Base-by-base conservation (phyloP, 768 basidiomycete genomes). In the Nevesoporus exiguus region DNA sequence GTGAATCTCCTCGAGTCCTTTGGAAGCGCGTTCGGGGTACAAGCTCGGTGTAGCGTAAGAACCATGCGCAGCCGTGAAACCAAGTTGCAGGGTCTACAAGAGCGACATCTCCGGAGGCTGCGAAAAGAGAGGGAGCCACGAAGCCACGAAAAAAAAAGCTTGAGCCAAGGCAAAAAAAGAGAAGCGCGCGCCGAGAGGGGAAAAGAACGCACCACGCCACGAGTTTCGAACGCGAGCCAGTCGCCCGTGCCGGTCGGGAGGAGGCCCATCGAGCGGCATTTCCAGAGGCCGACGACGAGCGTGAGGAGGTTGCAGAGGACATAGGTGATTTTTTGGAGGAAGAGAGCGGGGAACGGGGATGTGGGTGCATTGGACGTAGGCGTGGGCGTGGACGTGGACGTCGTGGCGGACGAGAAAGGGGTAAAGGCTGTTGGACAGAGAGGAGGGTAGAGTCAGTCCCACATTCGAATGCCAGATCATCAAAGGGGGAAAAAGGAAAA, bases 141-240 rank as follows among this genome's bases (percentile, higher is more conserved):
- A 17, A 36, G 14, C 15, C 15, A 17, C 34, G 34, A n/a, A 17
- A 36, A 36, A 36, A 7, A 25, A 25, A 6, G 22, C 4, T 27
- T 43, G 9, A 40, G 39, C 25, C 2, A 39, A 19, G 34, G 34
- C 6, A n/a, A 27, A 40, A 36, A 19, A 27, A 36, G 10, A 31
- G n/a, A 10, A 10, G 10, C 33, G 33, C 15, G 25, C 29, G 37
- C 47, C 44, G 47, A 50, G 41, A 11, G 17, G 22, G 11, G 15
- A n/a, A 27, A 30, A 19, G 15, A 7, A 56, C 67, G 47, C 22
- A 93, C 90, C 64, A 69, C 49, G 33, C 83, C 84, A 61, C 94
- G 76, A 2, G 83, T 86, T 74, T 96, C 94, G 61, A 98, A 98
- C 14, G 91, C 93, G 48, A 96, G 74, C 93, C 94, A 98, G 72